Evolutionary conservation across 2,329 filamentous ascomycete genomes (phyloP), one percentile per base, ranked within the genome.

Genomic region (Penicillium sp.): DNA sequence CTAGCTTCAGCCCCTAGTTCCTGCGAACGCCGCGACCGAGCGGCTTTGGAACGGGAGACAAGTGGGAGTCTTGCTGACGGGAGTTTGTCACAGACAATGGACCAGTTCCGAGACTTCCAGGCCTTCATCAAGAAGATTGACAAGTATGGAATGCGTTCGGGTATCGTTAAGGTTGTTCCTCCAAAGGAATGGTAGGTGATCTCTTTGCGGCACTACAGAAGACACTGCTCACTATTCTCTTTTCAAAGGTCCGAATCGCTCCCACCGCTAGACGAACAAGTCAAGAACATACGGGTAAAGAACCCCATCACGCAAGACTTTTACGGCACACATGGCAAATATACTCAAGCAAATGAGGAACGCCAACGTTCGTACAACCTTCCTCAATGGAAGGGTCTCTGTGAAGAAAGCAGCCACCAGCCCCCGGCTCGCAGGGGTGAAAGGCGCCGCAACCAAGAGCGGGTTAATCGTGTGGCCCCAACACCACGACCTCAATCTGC

Each of bases 251-350:
- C 78, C 66, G 85, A 92, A 60, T 81, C 85, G 24, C 86, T 94
- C 36, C 89, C 90, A 14, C 79, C 83, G 36, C 84, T 97, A 58
- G 87, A 94, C 68, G 89, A 97, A 66, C 82, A 91, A 47, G 84
- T 99, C 60, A 97, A 97, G 76, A 87, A 88, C 58, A 90, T 99
- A 72, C 88, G 87, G 69, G 92, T 99, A 67, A 93, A 93, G 74
- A 95, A 99, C 62, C 94, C 94, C 3, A 97, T 99, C 71, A 96
- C 92, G 69, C 94, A 99, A 74, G 94, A 99, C 67, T 99, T 99
- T 66, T 93, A 95, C 81, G 94, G 94, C 40, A 91, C 90, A 48
- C 91, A 93, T 69, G 95, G 94, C 53, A 95, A 90, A 53, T 99
- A 97, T 71, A 93, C 93, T 34, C 94, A 99, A 73, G 90, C 94